Conservation (phyloP, 169 alveolate genomes). For the Plasmodium fragile region DNA sequence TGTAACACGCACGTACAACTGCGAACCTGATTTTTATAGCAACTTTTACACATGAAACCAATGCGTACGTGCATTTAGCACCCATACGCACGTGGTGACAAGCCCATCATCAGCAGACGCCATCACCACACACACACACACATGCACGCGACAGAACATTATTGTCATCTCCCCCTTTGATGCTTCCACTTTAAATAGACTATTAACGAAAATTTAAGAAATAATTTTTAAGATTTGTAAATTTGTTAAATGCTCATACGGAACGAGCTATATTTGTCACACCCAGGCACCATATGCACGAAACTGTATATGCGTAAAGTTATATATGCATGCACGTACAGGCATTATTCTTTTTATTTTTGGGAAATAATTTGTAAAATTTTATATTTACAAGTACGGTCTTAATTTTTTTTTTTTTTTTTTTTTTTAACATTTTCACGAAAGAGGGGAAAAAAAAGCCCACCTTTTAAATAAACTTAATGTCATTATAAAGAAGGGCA, state of each 20-base stretch:
- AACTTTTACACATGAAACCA: background rate
- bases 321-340: background rate
- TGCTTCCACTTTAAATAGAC: conserved; percentile 22
- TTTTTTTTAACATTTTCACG: background rate
- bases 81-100: background rate
- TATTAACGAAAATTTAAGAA: conserved; percentile 33
- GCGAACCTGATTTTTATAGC: background rate
- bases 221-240: conserved; percentile 37
- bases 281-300: background rate
- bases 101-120: background rate
- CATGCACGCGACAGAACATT: background rate
- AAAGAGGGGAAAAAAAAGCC: background rate
- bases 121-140: background rate
- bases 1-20: background rate
- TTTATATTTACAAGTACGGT: background rate
- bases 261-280: background rate
- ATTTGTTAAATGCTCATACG: conserved; percentile 11
- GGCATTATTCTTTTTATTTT: background rate
- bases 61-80: background rate
- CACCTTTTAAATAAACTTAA: background rate
- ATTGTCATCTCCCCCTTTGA: background rate
- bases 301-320: background rate
- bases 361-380: background rate
- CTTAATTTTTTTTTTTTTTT: background rate
- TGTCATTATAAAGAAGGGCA: background rate